phyloP scores from a whole-genome alignment of 2,329 filamentous ascomycete species.

The Atkinsonella texensis region DNA sequence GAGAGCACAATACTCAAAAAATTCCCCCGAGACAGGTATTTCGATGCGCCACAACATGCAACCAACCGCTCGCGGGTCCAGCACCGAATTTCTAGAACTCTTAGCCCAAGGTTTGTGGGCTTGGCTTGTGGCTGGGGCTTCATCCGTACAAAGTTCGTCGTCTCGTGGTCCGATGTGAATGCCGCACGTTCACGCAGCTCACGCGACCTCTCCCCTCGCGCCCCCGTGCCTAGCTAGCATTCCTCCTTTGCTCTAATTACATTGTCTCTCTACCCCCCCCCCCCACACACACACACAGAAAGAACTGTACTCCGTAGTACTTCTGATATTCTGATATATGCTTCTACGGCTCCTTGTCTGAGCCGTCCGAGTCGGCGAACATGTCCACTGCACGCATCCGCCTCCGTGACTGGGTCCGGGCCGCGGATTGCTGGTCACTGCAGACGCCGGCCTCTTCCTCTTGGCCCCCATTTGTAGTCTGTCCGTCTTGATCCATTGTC shows the following conservation, averaged over 20 bases:
- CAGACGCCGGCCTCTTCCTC: conserved; percentile 26
- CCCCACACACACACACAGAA: no score
- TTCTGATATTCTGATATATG: no score
- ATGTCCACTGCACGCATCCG: conserved; percentile 71
- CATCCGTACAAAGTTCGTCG: neutral
- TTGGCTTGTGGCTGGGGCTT: neutral
- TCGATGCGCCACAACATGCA: neutral
- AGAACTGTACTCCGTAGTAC: no score
- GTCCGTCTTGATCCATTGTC: conserved; percentile 28
- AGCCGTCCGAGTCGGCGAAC: conserved; percentile 66
- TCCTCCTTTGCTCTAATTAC: no score
- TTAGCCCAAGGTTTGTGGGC: neutral
- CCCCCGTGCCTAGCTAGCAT: no score
- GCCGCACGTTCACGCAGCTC: neutral
- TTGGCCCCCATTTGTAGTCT: conserved; percentile 20
- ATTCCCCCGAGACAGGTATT: neutral
- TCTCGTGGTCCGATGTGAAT: neutral
- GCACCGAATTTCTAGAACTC: neutral
- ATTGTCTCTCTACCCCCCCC: no score
- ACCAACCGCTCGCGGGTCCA: neutral
- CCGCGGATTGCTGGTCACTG: conserved; percentile 22
- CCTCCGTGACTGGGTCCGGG: conserved; percentile 33
- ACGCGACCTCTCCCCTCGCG: no score
- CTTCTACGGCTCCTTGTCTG: conserved; percentile 7
- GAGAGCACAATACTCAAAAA: neutral